Evolutionary conservation across 2,329 filamentous ascomycete species (phyloP).

Genomic region (Fusarium graminum): DNA sequence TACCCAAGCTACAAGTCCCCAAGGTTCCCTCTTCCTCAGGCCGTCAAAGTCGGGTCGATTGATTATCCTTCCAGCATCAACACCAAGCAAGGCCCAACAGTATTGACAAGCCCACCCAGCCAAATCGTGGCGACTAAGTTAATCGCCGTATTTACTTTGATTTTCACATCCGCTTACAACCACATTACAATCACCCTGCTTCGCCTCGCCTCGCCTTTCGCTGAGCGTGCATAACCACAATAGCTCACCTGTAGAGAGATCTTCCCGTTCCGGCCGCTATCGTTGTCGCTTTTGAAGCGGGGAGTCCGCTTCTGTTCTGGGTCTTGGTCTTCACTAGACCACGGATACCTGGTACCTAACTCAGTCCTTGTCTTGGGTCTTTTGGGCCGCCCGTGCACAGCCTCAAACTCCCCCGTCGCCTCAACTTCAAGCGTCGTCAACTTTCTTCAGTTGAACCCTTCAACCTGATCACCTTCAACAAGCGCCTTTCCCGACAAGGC

Average conservation of each 20-base stretch:
- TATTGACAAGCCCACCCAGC: constrained; percentile 28
- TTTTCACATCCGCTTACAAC: background rate
- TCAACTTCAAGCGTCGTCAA: constrained; percentile 46
- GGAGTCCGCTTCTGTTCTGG: constrained; percentile 44
- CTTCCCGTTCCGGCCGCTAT: constrained; percentile 48
- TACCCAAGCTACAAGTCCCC: constrained; percentile 29
- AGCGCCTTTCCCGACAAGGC: constrained; percentile 37
- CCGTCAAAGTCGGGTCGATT: constrained; percentile 32
- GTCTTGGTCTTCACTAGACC: constrained; percentile 9
- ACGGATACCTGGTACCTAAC: background rate
- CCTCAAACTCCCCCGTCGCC: constrained; percentile 48
- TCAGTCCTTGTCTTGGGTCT: constrained; percentile 34
- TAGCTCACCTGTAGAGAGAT: constrained; percentile 9
- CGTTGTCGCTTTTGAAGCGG: constrained; percentile 48
- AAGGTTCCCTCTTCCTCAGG: constrained; percentile 20
- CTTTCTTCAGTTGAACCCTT: constrained; percentile 46
- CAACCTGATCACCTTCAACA: constrained; percentile 30
- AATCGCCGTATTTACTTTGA: constrained; percentile 4
- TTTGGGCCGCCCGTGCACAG: constrained; percentile 51
- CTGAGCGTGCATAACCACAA: background rate
- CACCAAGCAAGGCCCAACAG: constrained; percentile 26
- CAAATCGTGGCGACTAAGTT: constrained; percentile 24
- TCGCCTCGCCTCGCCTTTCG: constrained; percentile 15
- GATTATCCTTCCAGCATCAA: constrained; percentile 39
- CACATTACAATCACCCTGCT: background rate